Percentiles rank a stretch among this genome's conserved stretches.
These are phyloP conservation scores for Eucalyptus polybractea DNA, from an alignment of 345 rosid genomes.

Conservation along the genomic window DNA sequence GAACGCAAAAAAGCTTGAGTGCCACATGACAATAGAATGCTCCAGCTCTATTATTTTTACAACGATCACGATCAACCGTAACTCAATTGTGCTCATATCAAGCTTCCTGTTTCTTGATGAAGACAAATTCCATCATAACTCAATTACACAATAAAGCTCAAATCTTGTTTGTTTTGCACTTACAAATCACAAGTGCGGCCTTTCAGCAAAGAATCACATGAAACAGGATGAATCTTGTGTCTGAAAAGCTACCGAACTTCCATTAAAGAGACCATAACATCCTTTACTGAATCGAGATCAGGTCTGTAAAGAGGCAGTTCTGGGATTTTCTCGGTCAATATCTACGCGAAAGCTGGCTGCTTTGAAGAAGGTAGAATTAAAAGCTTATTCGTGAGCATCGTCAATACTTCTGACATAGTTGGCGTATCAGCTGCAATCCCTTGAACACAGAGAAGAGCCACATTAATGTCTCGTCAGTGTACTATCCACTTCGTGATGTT, in stretches of 20 bases:
- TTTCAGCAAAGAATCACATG: neutral
- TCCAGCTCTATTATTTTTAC: neutral
- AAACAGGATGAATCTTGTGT: neutral
- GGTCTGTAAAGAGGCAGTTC: neutral
- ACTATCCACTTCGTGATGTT: neutral
- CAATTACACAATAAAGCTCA: neutral
- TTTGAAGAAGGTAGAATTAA: neutral
- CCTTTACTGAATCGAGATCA: neutral
- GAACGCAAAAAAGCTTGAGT: neutral
- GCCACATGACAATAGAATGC: neutral
- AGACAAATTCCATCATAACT: neutral
- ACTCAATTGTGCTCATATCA: neutral
- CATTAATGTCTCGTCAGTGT: neutral
- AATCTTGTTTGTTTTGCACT: neutral
- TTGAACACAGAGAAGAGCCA: neutral
- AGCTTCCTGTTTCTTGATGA: neutral
- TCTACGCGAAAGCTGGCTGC: slow-evolving; percentile 1
- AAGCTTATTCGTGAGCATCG: slow-evolving; percentile 5
- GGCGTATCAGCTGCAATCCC: slow-evolving; percentile 6
- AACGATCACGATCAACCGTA: neutral
- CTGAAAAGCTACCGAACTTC: neutral
- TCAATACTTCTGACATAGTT: slow-evolving; percentile 2
- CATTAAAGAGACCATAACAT: neutral
- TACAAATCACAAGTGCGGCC: neutral
- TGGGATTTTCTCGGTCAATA: neutral